phyloP scores from a whole-genome alignment of 2,329 filamentous ascomycete species.

The Iodosphaeria phyllophila region DNA sequence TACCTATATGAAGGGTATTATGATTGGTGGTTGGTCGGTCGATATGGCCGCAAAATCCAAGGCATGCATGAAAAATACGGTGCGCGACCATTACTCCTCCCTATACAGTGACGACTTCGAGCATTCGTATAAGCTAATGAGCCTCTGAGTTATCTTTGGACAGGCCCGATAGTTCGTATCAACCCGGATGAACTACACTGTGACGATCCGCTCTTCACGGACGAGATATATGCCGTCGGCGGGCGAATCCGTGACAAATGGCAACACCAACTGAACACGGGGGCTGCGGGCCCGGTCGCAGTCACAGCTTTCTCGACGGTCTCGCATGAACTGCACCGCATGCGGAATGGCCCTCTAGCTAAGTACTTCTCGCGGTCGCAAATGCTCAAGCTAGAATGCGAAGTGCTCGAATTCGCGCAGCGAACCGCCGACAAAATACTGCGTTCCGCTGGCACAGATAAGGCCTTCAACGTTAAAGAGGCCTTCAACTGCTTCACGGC shows the following conservation, averaged over 20 bases:
- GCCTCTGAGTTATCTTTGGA: background rate
- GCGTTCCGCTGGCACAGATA: constrained; percentile 1
- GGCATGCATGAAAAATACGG: constrained; percentile 9
- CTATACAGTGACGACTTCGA: background rate
- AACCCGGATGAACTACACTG: constrained; percentile 3
- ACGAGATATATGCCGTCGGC: constrained; percentile 2
- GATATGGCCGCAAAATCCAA: constrained; percentile 6
- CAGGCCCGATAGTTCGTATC: constrained; percentile 4
- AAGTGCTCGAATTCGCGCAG: constrained; percentile 10
- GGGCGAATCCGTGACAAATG: constrained; percentile 3
- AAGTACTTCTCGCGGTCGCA: constrained; percentile 14
- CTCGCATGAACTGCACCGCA: constrained; percentile 1
- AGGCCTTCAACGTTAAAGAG: constrained; percentile 3
- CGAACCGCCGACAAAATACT: constrained; percentile 13
- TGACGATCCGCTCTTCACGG: constrained; percentile 2
- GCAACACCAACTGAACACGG: constrained; percentile 2
- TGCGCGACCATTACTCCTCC: constrained; percentile 1
- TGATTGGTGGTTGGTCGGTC: constrained; percentile 5
- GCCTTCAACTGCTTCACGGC: constrained; percentile 8
- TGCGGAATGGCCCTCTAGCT: constrained; percentile 7
- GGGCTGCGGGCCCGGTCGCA: background rate
- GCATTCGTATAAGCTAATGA: background rate
- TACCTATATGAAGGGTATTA: constrained; percentile 8
- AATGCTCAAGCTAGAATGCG: constrained; percentile 13
- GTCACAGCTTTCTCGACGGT: constrained; percentile 1